These are phyloP conservation scores for Candida manassasensis DNA, from an alignment of 805 yeast species.

Conservation along the genomic window DNA sequence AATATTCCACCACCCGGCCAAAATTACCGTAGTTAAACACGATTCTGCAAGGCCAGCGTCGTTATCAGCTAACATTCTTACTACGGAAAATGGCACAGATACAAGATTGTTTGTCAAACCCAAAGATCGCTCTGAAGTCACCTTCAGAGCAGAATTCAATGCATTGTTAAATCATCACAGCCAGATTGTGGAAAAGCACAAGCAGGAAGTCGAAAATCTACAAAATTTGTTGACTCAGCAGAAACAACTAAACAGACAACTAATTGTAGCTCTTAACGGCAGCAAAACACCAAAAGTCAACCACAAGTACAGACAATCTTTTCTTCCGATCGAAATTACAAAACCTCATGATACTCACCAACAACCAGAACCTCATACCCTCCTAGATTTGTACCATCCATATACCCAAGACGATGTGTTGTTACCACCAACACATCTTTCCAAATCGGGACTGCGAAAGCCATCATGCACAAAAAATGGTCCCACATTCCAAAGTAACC, in stretches of 20 bases:
- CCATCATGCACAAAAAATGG: too few relatives aligned
- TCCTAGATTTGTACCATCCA: too few relatives aligned
- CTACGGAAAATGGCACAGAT: not conserved
- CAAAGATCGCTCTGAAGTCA: not conserved
- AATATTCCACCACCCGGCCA: conserved; percentile 4
- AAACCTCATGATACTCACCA: too few relatives aligned
- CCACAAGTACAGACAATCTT: conserved; percentile 7
- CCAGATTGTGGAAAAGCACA: conserved; percentile 19
- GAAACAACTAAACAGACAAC: conserved; percentile 13
- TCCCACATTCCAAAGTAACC: too few relatives aligned
- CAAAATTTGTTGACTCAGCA: conserved; percentile 20
- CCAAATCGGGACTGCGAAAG: too few relatives aligned
- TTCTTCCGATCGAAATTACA: conserved; percentile 16
- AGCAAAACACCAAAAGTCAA: conserved; percentile 7
- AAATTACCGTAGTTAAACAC: not conserved
- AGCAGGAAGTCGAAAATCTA: conserved; percentile 21
- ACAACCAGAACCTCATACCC: too few relatives aligned
- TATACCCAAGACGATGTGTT: too few relatives aligned
- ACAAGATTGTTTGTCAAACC: not conserved
- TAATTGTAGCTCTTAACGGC: conserved; percentile 4
- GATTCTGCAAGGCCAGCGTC: not conserved
- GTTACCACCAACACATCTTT: too few relatives aligned
- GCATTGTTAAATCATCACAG: conserved; percentile 21
- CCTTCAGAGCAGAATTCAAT: conserved; percentile 18
- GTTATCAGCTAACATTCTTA: not conserved